phyloP scores from a whole-genome alignment of 257 asterid genomes.

The Salvia hispanica region DNA sequence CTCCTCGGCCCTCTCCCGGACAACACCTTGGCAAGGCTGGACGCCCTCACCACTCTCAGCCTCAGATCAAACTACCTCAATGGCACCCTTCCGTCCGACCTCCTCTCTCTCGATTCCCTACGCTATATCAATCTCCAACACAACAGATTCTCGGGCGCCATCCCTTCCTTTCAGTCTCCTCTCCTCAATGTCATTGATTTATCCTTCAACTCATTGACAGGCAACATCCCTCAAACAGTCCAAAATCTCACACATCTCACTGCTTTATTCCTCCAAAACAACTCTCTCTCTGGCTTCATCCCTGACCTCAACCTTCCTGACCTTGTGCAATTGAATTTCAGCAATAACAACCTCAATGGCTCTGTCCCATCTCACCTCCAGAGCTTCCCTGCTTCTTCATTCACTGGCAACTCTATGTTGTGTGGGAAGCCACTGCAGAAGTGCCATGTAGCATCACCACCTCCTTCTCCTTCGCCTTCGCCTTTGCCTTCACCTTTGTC shows the following conservation, averaged over 20 bases:
- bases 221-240: conserved; percentile 45
- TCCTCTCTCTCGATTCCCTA: conserved; percentile 65
- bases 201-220: conserved; percentile 70
- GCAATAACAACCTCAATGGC: conserved; percentile 62
- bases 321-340: conserved; percentile 56
- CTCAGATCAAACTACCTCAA: conserved; percentile 59
- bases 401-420: conserved; percentile 58
- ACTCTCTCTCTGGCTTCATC: conserved; percentile 60
- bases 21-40: conserved; percentile 62
- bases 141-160: conserved; percentile 57
- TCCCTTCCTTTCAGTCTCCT: conserved; percentile 53
- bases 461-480: conserved; percentile 51
- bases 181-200: conserved; percentile 58
- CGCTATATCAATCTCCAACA: conserved; percentile 62
- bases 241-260: conserved; percentile 52
- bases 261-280: conserved; percentile 61
- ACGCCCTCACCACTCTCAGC: conserved; percentile 64
- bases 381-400: conserved; percentile 62
- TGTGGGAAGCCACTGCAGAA: conserved; percentile 64
- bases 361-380: conserved; percentile 63
- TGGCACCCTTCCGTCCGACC: conserved; percentile 63
- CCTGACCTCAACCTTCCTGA: conserved; percentile 58
- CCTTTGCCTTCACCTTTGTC: conserved; percentile 34
- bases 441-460: conserved; percentile 45
- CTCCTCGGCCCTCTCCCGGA: conserved; percentile 68